Evolutionary conservation across 352 stramenopile species (phyloP), one percentile per base, ranked within the genome.

Genomic region (Phytophthora boehmeriae): DNA sequence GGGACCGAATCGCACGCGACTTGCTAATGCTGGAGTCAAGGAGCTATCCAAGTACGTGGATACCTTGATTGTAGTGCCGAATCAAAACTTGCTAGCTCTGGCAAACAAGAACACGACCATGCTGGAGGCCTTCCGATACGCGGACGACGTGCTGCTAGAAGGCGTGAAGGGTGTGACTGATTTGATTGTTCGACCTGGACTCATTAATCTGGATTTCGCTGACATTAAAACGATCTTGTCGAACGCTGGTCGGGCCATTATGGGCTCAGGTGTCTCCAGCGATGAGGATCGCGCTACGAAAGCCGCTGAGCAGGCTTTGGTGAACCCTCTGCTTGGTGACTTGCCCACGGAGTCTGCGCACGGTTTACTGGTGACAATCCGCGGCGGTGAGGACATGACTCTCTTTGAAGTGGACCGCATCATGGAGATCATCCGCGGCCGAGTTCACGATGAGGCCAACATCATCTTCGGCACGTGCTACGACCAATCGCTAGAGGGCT

Each of bases 201-300:
- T 99, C n/a, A 97, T 99, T 51, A 99, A 99, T 68, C 77, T 99
- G 14, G 96, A 98, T 70, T 99, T 99, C 80, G 96, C 96, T 20
- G 96, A 99, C 73, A 98, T 99, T 54, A 92, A 97, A 61, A 95
- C 93, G 10, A 97, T 99, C 50, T 89, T 99, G 65, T 93, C 89
- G 30, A 93, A 96, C 68, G 95, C 95, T 5, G 96, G 96, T 0
- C 95, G 93, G 13, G 96, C 96, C 17, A 90, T 99, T 42, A 99
- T 99, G 96, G 96, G 96, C 50, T 98, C 97, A 5, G 96, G 96
- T 11, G 72, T 73, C 30, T 80, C 84, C 8, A 81, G 59, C 2
- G 83, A 73, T 13, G 80, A 93, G n/a, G 82, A 82, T 5, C 82
- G 95, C 14, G 96, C 96, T 1, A 75, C 80, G 32, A 90, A 97